A percentile compares a stretch with the other conserved stretches of the same genome.
Conservation (phyloP, 306 rosid genomes). For the Delonix regia region DNA sequence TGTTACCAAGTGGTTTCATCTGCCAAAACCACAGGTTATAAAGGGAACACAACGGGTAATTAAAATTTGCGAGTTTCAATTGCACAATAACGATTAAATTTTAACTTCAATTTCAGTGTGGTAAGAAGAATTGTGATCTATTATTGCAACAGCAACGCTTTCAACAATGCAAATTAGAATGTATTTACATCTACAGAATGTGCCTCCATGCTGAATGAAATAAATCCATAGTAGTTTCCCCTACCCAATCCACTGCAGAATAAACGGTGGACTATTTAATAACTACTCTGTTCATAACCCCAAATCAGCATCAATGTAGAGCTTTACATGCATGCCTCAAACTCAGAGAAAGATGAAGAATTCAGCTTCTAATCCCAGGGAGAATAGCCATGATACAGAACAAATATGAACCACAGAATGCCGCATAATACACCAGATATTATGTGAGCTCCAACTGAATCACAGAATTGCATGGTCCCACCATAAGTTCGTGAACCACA, state of each 20-base stretch:
- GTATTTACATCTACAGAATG: not conserved
- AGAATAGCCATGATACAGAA: constrained; percentile 15
- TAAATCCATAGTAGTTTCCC: not conserved
- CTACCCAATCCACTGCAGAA: not conserved
- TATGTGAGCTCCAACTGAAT: constrained; percentile 1
- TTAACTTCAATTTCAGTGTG: not conserved
- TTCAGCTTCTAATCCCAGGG: constrained; percentile 13
- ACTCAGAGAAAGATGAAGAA: constrained; percentile 13
- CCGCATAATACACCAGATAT: constrained; percentile 1
- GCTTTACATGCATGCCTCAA: constrained; percentile 41
- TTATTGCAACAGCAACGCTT: not conserved
- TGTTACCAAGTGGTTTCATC: not conserved
- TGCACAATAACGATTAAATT: not conserved
- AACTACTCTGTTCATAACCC: not conserved
- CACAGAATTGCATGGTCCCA: not conserved
- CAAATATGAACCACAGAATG: constrained; percentile 18
- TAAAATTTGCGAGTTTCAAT: not conserved
- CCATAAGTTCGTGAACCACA: not conserved
- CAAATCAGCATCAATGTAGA: constrained; percentile 25
- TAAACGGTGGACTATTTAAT: not conserved
- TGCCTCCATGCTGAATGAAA: constrained; percentile 3
- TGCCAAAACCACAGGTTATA: not conserved
- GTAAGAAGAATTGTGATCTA: not conserved
- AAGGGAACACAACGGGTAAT: not conserved
- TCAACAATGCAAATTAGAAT: not conserved